Base-by-base conservation (phyloP, 2,329 filamentous ascomycete species). In the Hypoxylon sp. region DNA sequence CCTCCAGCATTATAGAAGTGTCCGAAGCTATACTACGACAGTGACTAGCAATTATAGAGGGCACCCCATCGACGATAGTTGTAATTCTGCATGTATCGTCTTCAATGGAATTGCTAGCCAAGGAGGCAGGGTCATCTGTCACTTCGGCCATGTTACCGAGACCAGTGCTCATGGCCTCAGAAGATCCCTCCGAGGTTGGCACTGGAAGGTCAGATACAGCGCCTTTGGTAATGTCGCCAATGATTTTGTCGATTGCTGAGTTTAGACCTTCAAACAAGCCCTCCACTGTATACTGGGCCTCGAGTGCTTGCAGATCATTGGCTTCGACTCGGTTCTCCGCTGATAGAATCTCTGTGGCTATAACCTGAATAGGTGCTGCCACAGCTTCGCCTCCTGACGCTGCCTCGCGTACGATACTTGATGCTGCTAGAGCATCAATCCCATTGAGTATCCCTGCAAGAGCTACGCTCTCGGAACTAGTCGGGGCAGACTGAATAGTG, bases 21-120 rank as follows among this genome's bases (percentile, higher is more conserved):
- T 70, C 32, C n/a, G 71, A 71, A 55, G 69, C 59, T 50, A 74
- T 75, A 14, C 70, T 55, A 32, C 67, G 71, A 55, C 75, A 77
- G 7, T 75, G 21, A 1, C 73, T 73, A 32, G 69, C 71, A 60
- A 76, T 65, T 0, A 73, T 76, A 7, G 62, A 65, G 41, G 74
- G 49, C 3, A 73, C 56, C n/a, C 73, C 74, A 36, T 75, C 68
- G 4, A 76, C 61, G 34, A 63, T 11, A 7, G 69, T 73, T n/a
- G 71, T 65, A 21, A 69, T 59, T 17, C 65, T 68, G 55, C 75
- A 77, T 32, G 72, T 45, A 63, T 74, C 72, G 7, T 73, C 51
- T 34, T 75, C 71, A 11, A 73, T 63, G 10, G 75, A 28, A 21
- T 71, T 63, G n/a, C 69, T 67, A 1, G 71, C 63, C 2, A 74